Evolutionary conservation across 2,329 filamentous ascomycete genomes (phyloP).

Genomic region (Plenodomus lindquistii): DNA sequence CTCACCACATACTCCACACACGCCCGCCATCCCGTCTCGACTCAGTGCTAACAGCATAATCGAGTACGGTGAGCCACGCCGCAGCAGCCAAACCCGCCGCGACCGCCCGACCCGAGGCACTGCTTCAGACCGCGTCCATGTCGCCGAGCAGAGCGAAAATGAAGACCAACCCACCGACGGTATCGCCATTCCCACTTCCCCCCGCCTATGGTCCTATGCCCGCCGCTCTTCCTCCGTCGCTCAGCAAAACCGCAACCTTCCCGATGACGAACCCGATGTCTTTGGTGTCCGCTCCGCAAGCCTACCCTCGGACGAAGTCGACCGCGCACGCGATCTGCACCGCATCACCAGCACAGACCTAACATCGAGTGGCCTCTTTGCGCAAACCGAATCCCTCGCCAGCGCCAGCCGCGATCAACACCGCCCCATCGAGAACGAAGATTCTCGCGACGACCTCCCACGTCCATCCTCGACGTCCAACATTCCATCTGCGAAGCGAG

Average conservation of each 20-base stretch:
- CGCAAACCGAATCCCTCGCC: constrained; percentile 42
- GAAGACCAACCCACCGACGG: constrained; percentile 61
- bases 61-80: constrained; percentile 60
- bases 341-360: constrained; percentile 53
- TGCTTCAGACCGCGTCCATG: constrained; percentile 32
- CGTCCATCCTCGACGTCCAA: constrained; percentile 35
- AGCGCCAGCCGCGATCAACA: constrained; percentile 32
- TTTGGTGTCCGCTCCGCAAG: constrained; percentile 69
- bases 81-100: constrained; percentile 21
- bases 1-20: constrained; percentile 88
- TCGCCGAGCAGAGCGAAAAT: constrained; percentile 32
- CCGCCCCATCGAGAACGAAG: constrained; percentile 14
- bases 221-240: constrained; percentile 72
- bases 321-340: constrained; percentile 49
- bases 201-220: constrained; percentile 55
- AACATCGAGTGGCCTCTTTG: constrained; percentile 66
- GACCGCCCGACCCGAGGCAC: constrained; percentile 34
- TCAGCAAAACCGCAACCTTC: constrained; percentile 66
- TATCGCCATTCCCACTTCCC: constrained; percentile 75
- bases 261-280: constrained; percentile 63
- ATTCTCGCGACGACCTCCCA: constrained; percentile 30
- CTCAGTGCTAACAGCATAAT: constrained; percentile 87
- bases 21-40: constrained; percentile 90
- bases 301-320: constrained; percentile 61
- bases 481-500: constrained; percentile 33